A percentile compares a stretch with the other conserved stretches of the same genome.
phyloP scores from a whole-genome alignment of 345 rosid species.

The Noccaea bulbosa region DNA sequence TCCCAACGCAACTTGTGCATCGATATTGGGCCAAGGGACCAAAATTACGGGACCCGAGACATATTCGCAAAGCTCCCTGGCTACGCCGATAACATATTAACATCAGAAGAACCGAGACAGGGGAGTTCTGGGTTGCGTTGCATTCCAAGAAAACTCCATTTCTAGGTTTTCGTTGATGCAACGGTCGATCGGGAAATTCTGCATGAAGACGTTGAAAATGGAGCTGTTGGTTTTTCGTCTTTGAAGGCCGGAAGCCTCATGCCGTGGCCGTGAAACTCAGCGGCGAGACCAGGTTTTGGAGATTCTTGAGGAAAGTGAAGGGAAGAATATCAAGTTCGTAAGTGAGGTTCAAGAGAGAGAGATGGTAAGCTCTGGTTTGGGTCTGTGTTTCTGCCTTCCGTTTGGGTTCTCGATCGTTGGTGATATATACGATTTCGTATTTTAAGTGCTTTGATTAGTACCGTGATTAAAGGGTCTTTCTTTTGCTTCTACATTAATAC shows the following conservation, averaged over 20 bases:
- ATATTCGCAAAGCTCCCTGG: slow-evolving; percentile 61
- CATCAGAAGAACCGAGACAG: slow-evolving; percentile 50
- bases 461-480: not conserved
- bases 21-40: slow-evolving; percentile 57
- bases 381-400: slow-evolving; percentile 49
- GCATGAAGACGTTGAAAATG: slow-evolving; percentile 47
- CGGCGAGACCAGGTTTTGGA: slow-evolving; percentile 51
- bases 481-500: not conserved
- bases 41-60: slow-evolving; percentile 44
- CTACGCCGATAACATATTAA: slow-evolving; percentile 67
- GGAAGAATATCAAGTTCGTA: slow-evolving; percentile 52
- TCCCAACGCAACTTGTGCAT: slow-evolving; percentile 42
- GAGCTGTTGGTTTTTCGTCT: slow-evolving; percentile 52
- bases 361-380: slow-evolving; percentile 51
- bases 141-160: slow-evolving; percentile 51
- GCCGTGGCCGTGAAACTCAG: slow-evolving; percentile 57
- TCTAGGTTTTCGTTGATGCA: slow-evolving; percentile 46
- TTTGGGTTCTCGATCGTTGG: slow-evolving; percentile 49
- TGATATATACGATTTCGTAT: not conserved
- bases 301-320: slow-evolving; percentile 58
- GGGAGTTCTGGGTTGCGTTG: slow-evolving; percentile 73
- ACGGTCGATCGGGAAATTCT: slow-evolving; percentile 48
- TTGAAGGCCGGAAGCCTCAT: slow-evolving; percentile 53
- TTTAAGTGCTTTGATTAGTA: not conserved
- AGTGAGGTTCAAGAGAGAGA: slow-evolving; percentile 75